Evolutionary conservation across 2,329 filamentous ascomycete genomes (phyloP), one percentile per base, ranked within the genome.

Genomic region (Trichophyton simii): DNA sequence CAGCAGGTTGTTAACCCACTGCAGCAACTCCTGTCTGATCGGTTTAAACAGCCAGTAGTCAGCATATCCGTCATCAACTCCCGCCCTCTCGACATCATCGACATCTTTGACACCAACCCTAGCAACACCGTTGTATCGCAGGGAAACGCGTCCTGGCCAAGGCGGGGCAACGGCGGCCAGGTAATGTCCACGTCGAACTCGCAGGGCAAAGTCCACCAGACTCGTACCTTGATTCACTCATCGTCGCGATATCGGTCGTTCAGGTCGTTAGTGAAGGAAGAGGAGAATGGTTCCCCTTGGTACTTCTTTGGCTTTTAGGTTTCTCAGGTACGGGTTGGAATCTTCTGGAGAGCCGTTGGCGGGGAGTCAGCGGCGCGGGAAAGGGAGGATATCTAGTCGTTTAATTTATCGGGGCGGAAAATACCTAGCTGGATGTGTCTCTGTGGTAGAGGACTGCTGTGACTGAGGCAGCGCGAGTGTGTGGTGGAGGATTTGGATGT

Each of bases 1-100:
- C 59, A 99, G 86, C 65, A 99, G 88, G 82, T 89, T 92, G 82
- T 99, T 99, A 68, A 97, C 81, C 94, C 94, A 99, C 78, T 86
- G 83, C 69, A 99, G 82, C 69, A 99, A 85, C 80, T 99, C 94
- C 79, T 99, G 94, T 81, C 94, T 97, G 70, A 63, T 25, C 68
- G 62, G 60, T n/a, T 28, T 60, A 38, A 38, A 38, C 59, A 22
- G 61, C 54, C 62, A 48, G 65, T 61, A 59, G 46, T 46, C 42
- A 60, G 62, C 54, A 58, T 59, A 61, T 62, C 58, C 20, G 59
- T 36, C 50, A 15, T n/a, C 15, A 28, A 8, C 15, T 44, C 15
- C 34, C 34, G 9, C 34, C 9, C 34, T 9, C 34, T 38, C 9
- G 11, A 13, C 34, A 38, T 8, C 34, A 36, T 38, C 9, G 3